Base-by-base conservation (phyloP, 1,139 yeast species). In the Saccharomycopsis hybrid region DNA sequence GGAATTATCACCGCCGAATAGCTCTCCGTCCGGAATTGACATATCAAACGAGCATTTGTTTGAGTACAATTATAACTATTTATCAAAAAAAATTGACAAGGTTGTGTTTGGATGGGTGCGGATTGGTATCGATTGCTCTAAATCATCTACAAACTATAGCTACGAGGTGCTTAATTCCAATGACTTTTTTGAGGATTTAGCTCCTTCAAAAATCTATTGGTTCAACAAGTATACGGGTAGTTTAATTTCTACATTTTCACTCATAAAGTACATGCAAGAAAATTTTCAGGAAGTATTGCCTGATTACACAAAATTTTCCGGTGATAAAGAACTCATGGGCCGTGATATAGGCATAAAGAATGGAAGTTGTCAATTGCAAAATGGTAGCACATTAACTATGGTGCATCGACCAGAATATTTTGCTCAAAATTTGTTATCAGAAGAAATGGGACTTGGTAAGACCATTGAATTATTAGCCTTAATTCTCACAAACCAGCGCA, bases 401-500 rank as follows among this genome's bases (percentile, higher is more conserved):
- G 18, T 18, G 18, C 18, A 18, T 18, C 25, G 27, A 4, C 33
- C 40, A 25, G 49, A 48, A 3, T 49, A 68, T 5, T 76, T 75
- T 2, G 90, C 88, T 0, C 74, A 73, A 52, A 96, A 92, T 0
- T 67, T 90, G 5, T 64, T 90, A 39, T 85, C 94, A 1, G 97
- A 90, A 62, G 97, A 92, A 65, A 92, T 92, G 98, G 97, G 98
- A 0, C 72, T 92, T 3, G 98, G 98, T 0, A 92, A 92, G 62
- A 90, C 97, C 0, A 82, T 92, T 2, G 98, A 92, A 62, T 70
- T 88, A 5, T 71, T 88, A 1, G 72, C 95, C 0, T 66, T 89
- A 36, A 66, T 83, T 0, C 62, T 82, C 2, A 61, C 82, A 50
- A 84, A 90, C 62, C 79, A 71, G 62, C 53, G 71, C 62, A 46